A percentile compares a stretch with the other conserved stretches of the same genome.
phyloP scores from a whole-genome alignment of 2,329 filamentous ascomycete genomes.

The Ampelomyces quisqualis region DNA sequence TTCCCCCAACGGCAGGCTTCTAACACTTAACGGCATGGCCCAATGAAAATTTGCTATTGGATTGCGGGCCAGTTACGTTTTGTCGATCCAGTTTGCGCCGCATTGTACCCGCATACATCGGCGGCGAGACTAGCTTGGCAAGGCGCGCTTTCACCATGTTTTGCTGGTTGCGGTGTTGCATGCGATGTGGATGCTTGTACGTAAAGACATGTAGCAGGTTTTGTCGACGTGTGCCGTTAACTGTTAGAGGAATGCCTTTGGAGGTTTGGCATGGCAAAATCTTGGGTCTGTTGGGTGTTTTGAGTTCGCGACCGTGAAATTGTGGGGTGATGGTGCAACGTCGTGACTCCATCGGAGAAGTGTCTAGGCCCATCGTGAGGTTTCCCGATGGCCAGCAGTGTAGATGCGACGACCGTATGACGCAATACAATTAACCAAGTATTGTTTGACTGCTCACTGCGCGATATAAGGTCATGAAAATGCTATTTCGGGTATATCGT shows the following conservation, averaged over 20 bases:
- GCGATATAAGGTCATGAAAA: background rate
- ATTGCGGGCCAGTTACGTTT: constrained; percentile 4
- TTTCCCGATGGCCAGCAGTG: background rate
- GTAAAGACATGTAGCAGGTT: constrained; percentile 10
- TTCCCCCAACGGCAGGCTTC: constrained; percentile 17
- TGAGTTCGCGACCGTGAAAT: constrained; percentile 8
- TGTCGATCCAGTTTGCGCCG: background rate
- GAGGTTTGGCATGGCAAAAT: constrained; percentile 14
- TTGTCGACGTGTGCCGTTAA: constrained; percentile 16
- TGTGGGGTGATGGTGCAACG: constrained; percentile 2
- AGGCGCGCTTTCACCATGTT: background rate
- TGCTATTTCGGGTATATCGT: too few relatives aligned
- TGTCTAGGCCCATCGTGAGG: constrained; percentile 2
- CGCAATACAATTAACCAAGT: too few relatives aligned
- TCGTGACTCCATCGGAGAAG: too few relatives aligned
- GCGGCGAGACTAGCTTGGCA: constrained; percentile 2
- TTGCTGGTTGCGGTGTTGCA: constrained; percentile 9
- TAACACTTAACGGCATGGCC: constrained; percentile 13
- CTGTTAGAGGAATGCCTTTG: constrained; percentile 21
- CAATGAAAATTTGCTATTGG: constrained; percentile 11
- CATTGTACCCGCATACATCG: background rate
- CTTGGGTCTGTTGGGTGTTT: constrained; percentile 8
- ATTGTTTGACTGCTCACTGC: too few relatives aligned
- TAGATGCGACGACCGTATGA: too few relatives aligned
- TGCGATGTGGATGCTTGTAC: constrained; percentile 25